These are phyloP conservation scores for Nicotiana sylvestris DNA, from an alignment of 257 asterid genomes.

Conservation along the genomic window DNA sequence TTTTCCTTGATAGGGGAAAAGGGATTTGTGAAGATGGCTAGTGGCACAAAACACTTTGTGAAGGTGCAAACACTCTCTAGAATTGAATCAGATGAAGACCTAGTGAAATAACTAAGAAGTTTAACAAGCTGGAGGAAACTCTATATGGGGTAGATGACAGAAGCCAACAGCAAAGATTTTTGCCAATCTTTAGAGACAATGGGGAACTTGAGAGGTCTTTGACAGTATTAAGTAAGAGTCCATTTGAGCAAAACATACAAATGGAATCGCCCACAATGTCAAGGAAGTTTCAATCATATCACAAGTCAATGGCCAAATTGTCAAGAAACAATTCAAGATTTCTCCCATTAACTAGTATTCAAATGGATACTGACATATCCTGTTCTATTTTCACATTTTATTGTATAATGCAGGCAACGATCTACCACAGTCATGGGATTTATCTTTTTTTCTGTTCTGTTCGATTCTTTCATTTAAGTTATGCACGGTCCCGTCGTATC, in stretches of 20 bases:
- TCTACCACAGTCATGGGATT: background rate
- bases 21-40: constrained; percentile 16
- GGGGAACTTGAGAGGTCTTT: constrained; percentile 19
- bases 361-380: background rate
- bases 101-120: constrained; percentile 6
- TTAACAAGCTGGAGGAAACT: constrained; percentile 15
- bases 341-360: background rate
- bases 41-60: constrained; percentile 11
- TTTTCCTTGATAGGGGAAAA: constrained; percentile 15
- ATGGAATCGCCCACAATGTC: constrained; percentile 15
- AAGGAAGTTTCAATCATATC: constrained; percentile 24
- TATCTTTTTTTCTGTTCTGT: background rate
- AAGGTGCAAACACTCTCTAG: constrained; percentile 19
- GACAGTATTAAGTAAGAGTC: constrained; percentile 20
- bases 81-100: constrained; percentile 20
- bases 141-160: constrained; percentile 12
- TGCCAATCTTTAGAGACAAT: constrained; percentile 21
- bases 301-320: constrained; percentile 18
- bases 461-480: background rate
- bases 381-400: background rate
- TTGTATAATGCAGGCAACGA: background rate
- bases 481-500: background rate
- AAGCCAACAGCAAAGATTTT: constrained; percentile 15
- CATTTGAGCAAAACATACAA: constrained; percentile 8
- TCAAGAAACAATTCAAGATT: constrained; percentile 9